Evolutionary conservation across 257 asterid genomes (phyloP).

Genomic region (Hygrophila difformis): DNA sequence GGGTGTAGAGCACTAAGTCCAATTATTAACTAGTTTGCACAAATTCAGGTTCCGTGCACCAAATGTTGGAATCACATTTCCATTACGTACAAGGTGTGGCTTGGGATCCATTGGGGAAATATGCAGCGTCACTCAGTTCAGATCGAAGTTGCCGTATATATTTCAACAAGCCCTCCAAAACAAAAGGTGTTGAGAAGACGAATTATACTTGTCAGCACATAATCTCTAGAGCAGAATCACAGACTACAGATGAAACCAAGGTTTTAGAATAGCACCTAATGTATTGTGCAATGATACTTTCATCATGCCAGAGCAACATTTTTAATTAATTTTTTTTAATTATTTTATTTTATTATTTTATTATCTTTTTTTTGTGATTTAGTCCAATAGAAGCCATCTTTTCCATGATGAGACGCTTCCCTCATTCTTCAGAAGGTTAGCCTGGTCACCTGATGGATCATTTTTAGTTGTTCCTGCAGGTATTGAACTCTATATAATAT

Average conservation of each 20-base stretch:
- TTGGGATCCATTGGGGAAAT: conserved; percentile 87
- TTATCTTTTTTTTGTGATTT: conserved; percentile 31
- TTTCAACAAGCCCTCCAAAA: conserved; percentile 61
- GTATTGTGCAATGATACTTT: too few relatives aligned
- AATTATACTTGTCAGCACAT: conserved; percentile 81
- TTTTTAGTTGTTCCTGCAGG: conserved; percentile 97
- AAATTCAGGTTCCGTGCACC: conserved; percentile 72
- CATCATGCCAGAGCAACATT: too few relatives aligned
- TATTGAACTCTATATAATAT: conserved; percentile 11
- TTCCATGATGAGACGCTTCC: conserved; percentile 95
- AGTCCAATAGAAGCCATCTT: conserved; percentile 76
- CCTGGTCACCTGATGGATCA: conserved; percentile 98
- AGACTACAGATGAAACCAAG: conserved; percentile 68
- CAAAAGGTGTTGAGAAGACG: conserved; percentile 69
- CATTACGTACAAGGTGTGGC: conserved; percentile 99
- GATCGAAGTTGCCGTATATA: conserved; percentile 91
- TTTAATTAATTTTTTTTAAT: conserved; percentile 15
- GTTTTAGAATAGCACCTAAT: conserved; percentile 26
- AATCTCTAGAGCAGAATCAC: conserved; percentile 62
- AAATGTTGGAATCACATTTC: conserved; percentile 78
- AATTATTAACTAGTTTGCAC: conserved; percentile 3
- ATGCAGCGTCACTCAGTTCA: conserved; percentile 88
- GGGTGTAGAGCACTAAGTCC: not conserved
- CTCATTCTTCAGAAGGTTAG: conserved; percentile 91
- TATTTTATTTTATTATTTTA: too few relatives aligned